Percentiles rank a stretch among this genome's conserved stretches.
These are phyloP conservation scores for Lolium rigidum DNA, from an alignment of 176 grass and related monocot species.

Conservation along the genomic window DNA sequence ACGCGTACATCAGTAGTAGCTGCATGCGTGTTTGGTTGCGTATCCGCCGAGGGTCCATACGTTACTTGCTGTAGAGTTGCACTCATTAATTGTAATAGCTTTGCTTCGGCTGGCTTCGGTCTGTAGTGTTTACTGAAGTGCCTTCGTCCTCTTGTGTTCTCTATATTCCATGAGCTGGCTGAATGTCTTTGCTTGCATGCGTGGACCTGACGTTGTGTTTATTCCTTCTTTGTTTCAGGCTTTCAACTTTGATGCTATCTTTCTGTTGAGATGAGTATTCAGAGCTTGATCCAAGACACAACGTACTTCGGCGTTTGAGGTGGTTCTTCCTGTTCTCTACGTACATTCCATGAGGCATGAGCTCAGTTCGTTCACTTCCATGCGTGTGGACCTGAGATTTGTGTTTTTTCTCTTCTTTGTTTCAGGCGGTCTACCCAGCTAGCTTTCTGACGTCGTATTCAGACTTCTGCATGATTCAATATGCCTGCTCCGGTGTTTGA, in stretches of 20 bases:
- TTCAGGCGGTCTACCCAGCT: conserved; percentile 16
- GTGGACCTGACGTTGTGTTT: conserved; percentile 1
- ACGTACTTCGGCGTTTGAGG: neutral
- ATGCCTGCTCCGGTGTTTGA: neutral
- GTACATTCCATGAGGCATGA: conserved; percentile 62
- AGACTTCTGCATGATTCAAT: neutral
- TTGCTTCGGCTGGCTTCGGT: neutral
- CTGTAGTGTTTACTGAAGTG: neutral
- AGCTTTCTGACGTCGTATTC: neutral
- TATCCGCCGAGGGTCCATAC: neutral
- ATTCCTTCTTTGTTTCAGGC: conserved; percentile 2
- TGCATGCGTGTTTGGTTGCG: neutral
- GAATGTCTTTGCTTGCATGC: conserved; percentile 8
- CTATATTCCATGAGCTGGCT: conserved; percentile 52
- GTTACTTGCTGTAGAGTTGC: neutral
- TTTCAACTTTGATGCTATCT: neutral
- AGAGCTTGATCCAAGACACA: neutral
- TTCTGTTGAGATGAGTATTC: neutral
- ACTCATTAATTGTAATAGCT: neutral
- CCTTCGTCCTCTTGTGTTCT: neutral
- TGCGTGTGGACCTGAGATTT: neutral
- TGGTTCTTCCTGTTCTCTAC: conserved; percentile 19
- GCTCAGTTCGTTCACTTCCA: neutral
- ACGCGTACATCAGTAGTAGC: neutral
- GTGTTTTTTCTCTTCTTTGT: neutral